These are phyloP conservation scores for Pythium diclinum DNA, from an alignment of 352 stramenopile genomes.

Conservation along the genomic window DNA sequence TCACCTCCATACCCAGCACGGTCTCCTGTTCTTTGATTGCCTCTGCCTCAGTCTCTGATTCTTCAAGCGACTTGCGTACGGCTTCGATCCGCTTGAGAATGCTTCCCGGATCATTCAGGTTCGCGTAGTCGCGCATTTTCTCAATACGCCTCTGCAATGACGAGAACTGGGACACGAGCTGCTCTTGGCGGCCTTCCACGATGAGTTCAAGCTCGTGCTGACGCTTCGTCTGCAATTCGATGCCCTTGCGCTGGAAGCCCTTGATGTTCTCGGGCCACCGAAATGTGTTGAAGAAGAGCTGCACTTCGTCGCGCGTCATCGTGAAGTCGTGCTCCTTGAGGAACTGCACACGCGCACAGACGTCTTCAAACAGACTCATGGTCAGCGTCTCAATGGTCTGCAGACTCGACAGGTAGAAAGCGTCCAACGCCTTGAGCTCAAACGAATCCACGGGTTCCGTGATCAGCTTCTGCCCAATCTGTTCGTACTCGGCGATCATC, in stretches of 20 bases:
- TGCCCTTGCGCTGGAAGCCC: constrained; percentile 87
- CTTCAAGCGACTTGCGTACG: constrained; percentile 75
- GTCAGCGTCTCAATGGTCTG: constrained; percentile 72
- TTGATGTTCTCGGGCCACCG: constrained; percentile 91
- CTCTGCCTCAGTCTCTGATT: constrained; percentile 78
- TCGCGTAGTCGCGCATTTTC: constrained; percentile 89
- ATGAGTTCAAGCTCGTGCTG: constrained; percentile 89
- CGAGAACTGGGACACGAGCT: constrained; percentile 75
- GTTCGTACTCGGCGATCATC: constrained; percentile 86
- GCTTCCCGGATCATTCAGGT: constrained; percentile 71
- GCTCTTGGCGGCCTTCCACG: constrained; percentile 86
- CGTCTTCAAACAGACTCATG: constrained; percentile 68
- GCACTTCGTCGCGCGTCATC: constrained; percentile 86
- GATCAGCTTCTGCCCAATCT: constrained; percentile 85
- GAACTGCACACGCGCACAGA: constrained; percentile 82
- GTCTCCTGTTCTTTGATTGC: constrained; percentile 87
- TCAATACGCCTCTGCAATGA: constrained; percentile 84
- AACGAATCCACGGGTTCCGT: constrained; percentile 87
- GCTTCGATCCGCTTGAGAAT: constrained; percentile 82
- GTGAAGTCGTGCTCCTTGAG: constrained; percentile 87
- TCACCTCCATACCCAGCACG: constrained; percentile 78
- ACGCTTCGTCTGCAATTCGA: constrained; percentile 87
- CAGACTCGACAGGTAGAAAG: constrained; percentile 79
- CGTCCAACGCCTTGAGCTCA: constrained; percentile 87
- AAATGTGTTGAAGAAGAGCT: constrained; percentile 89